Conservation (phyloP, 1,284 basidiomycete genomes). For the Clitocybe nebularis region DNA sequence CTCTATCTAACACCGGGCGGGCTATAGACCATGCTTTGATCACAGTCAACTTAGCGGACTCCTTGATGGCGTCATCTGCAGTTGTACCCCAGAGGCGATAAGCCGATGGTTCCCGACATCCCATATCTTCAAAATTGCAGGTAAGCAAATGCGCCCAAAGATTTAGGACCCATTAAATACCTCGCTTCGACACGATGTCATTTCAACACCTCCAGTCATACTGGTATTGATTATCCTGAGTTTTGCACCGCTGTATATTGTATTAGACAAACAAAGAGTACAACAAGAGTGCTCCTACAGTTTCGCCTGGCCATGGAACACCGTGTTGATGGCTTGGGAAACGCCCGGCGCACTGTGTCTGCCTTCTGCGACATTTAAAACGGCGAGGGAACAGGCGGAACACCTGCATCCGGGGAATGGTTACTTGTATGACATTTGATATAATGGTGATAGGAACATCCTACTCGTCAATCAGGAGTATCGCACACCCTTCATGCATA, state of each 20-base stretch:
- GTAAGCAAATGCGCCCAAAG: not conserved
- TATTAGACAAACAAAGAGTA: constrained; percentile 4
- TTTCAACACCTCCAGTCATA: constrained; percentile 28
- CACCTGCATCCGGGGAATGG: constrained; percentile 21
- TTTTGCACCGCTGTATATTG: constrained; percentile 30
- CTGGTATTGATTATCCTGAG: constrained; percentile 36
- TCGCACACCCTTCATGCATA: constrained; percentile 44
- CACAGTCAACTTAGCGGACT: not conserved
- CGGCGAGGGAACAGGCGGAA: constrained; percentile 27
- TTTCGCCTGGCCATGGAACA: constrained; percentile 35
- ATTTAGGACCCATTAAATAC: constrained; percentile 15
- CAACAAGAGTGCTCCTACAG: constrained; percentile 21
- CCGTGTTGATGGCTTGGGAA: constrained; percentile 35
- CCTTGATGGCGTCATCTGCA: constrained; percentile 31
- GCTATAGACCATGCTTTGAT: not conserved
- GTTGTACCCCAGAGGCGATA: constrained; percentile 38
- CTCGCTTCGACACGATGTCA: constrained; percentile 32
- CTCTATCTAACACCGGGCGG: too few relatives aligned
- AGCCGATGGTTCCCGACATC: constrained; percentile 32
- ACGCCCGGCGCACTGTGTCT: constrained; percentile 27
- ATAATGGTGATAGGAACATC: not conserved
- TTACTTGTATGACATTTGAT: constrained; percentile 4
- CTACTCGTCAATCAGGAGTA: constrained; percentile 45
- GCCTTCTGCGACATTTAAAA: constrained; percentile 23
- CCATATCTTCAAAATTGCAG: constrained; percentile 32